These are phyloP conservation scores for Aspergillus aculeatus DNA, from an alignment of 2,329 filamentous ascomycete genomes.

Conservation along the genomic window DNA sequence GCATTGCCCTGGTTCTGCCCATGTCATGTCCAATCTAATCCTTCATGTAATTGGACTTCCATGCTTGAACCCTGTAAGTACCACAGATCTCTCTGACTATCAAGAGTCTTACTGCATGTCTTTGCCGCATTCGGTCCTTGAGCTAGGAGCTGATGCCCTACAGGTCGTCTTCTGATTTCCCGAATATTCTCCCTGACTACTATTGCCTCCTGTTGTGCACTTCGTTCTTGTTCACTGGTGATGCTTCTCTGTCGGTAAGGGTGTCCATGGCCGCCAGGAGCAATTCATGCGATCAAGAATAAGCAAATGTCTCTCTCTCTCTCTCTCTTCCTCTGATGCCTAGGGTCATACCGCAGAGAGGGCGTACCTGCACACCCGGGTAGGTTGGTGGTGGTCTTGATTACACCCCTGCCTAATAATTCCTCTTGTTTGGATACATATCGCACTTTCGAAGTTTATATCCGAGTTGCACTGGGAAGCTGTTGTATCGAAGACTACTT, in stretches of 20 bases:
- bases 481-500: background rate
- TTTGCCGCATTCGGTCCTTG: background rate
- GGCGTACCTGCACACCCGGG: slow-evolving; percentile 12
- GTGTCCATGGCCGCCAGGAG: background rate
- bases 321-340: slow-evolving; percentile 5
- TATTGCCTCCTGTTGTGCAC: background rate
- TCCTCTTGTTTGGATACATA: slow-evolving; percentile 31
- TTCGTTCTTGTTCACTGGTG: background rate
- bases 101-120: background rate
- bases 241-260: background rate
- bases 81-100: background rate
- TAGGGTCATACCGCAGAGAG: slow-evolving; percentile 24
- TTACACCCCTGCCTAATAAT: slow-evolving; percentile 16
- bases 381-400: slow-evolving; percentile 18
- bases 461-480: slow-evolving; percentile 11
- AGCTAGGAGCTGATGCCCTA: background rate
- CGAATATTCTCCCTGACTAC: background rate
- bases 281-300: background rate
- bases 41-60: slow-evolving; percentile 12
- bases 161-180: background rate
- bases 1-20: background rate
- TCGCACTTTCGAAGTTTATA: slow-evolving; percentile 17
- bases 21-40: slow-evolving; percentile 20
- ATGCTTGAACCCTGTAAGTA: slow-evolving; percentile 15
- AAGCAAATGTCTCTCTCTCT: slow-evolving; percentile 2